Evolutionary conservation across 108 stramenopile species (phyloP).

Genomic region (Bacterosira constricta): DNA sequence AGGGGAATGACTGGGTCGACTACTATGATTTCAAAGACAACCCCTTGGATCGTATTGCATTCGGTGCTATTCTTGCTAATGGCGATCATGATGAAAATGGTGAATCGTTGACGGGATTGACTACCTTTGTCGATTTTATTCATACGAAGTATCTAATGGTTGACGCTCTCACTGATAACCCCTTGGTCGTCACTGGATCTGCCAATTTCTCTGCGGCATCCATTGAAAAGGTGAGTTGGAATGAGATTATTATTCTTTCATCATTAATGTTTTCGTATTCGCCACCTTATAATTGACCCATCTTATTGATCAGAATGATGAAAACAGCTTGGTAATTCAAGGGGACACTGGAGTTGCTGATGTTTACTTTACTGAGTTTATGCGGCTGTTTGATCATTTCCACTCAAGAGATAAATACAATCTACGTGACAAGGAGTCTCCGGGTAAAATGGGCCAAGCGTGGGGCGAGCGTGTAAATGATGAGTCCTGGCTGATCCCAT

Average conservation of each 20-base stretch:
- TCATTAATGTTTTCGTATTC: too few relatives aligned
- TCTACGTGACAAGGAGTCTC: not conserved
- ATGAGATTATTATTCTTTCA: too few relatives aligned
- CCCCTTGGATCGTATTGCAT: slow-evolving; percentile 32
- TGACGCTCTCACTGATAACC: slow-evolving; percentile 38
- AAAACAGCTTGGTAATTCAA: slow-evolving; percentile 42
- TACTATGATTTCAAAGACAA: slow-evolving; percentile 34
- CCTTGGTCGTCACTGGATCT: slow-evolving; percentile 39
- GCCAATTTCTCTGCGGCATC: slow-evolving; percentile 47
- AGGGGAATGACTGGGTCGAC: slow-evolving; percentile 25
- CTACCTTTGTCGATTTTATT: slow-evolving; percentile 35
- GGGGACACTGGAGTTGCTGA: slow-evolving; percentile 40
- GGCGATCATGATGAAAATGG: not conserved
- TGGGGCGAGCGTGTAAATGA: slow-evolving; percentile 32
- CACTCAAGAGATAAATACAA: slow-evolving; percentile 29
- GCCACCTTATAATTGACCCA: too few relatives aligned
- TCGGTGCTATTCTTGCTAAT: slow-evolving; percentile 23
- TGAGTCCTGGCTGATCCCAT: slow-evolving; percentile 45
- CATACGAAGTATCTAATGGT: slow-evolving; percentile 43
- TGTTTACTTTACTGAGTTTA: slow-evolving; percentile 47
- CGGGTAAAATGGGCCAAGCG: not conserved
- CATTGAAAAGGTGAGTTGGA: too few relatives aligned
- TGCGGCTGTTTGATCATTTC: slow-evolving; percentile 48
- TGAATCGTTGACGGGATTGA: slow-evolving; percentile 38
- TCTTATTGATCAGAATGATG: too few relatives aligned